Evolutionary conservation across 306 rosid genomes (phyloP), one percentile per base, ranked within the genome.

Genomic region (Rubus parviflorus): DNA sequence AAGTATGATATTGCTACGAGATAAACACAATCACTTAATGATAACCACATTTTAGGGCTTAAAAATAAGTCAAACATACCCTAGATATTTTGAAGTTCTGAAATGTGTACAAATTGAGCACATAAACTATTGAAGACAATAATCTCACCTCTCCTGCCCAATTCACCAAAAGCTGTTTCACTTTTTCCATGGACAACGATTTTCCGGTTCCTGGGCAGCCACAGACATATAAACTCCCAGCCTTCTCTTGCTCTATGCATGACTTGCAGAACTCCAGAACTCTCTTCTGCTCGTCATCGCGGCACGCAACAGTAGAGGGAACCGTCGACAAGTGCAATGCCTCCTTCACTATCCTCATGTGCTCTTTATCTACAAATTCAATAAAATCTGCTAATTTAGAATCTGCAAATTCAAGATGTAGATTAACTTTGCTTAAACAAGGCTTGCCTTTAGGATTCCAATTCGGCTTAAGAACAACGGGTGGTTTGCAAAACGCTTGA

Each of bases 131-230:
- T n/a, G 23, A 70, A 8, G 25, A 8, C 13, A 25, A 60, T 22
- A 4, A 52, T 62, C 78, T 45, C 68, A 86, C 99, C 93, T 92
- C 85, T 12, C 15, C 61, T 30, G 87, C 88, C 99, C 99, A 95
- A 56, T 84, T 80, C 56, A 81, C 81, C 68, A 95, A 78, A 68
- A 17, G 58, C 45, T 60, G 81, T 73, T 89, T 90, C 76, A 95
- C 89, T 78, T 86, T 95, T 49, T 86, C 97, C 87, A 89, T 89
- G 37, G 97, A 89, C 56, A 92, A 77, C 0, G 99, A 88, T 75
- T 95, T 95, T 16, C 97, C 97, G 0, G 99, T 92, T 56, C 99
- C 99, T 0, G 99, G 97, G 60, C 97, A 90, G 23, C 99, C 99
- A 30, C 99, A 92, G 0, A 92, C 82, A 49, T 92, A 95, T 19